A percentile compares a stretch with the other conserved stretches of the same genome.
These are phyloP conservation scores for Kazachstania africana DNA, from an alignment of 805 yeast genomes.

Conservation along the genomic window DNA sequence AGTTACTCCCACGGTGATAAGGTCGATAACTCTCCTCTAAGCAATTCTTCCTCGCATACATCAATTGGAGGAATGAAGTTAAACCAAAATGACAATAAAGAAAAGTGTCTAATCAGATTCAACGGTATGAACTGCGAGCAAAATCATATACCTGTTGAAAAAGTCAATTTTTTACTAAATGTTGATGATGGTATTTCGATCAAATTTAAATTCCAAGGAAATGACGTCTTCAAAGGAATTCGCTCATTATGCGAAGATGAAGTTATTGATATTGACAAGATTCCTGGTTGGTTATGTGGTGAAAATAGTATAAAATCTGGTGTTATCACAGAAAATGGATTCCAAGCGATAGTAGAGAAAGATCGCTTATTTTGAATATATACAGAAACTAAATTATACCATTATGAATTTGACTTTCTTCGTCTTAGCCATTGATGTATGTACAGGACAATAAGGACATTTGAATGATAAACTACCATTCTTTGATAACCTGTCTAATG, in stretches of 20 bases:
- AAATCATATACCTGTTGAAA: slow-evolving; percentile 44
- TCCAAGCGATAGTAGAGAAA: too few relatives aligned
- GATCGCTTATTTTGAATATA: too few relatives aligned
- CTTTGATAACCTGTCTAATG: slow-evolving; percentile 36
- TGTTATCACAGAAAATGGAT: slow-evolving; percentile 28
- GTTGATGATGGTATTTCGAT: slow-evolving; percentile 22
- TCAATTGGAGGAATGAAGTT: too few relatives aligned
- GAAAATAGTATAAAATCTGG: slow-evolving; percentile 53
- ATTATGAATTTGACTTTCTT: slow-evolving; percentile 33
- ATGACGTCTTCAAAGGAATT: slow-evolving; percentile 67
- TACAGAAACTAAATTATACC: slow-evolving; percentile 9
- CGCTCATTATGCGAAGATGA: slow-evolving; percentile 49
- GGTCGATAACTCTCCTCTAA: slow-evolving; percentile 1
- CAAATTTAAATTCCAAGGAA: slow-evolving; percentile 39
- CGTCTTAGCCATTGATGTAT: slow-evolving; percentile 32
- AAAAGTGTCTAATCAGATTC: slow-evolving; percentile 40
- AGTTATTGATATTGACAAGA: slow-evolving; percentile 37
- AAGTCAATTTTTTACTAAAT: slow-evolving; percentile 34
- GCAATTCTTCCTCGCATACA: too few relatives aligned
- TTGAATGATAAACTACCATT: slow-evolving; percentile 39
- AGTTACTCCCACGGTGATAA: slow-evolving; percentile 65
- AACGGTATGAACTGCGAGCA: slow-evolving; percentile 37
- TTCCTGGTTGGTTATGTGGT: slow-evolving; percentile 75
- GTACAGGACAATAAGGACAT: slow-evolving; percentile 62
- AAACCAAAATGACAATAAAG: slow-evolving; percentile 24